phyloP scores from a whole-genome alignment of 1,284 basidiomycete species.

The Rugosomyces carneus region DNA sequence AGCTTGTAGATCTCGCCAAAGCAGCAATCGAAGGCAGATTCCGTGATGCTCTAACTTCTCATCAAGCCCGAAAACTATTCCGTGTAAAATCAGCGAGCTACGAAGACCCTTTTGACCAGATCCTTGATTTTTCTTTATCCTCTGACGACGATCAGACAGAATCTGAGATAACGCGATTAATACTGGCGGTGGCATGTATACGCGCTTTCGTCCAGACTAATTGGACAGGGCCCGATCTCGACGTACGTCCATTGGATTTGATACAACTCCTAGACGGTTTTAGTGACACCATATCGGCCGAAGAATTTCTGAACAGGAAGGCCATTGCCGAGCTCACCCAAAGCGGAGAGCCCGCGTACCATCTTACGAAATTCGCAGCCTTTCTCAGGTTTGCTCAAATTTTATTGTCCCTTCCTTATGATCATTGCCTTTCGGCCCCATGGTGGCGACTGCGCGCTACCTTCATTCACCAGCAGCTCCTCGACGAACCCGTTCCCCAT shows the following conservation, averaged over 20 bases:
- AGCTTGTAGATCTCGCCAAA: slow-evolving; percentile 31
- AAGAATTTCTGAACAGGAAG: slow-evolving; percentile 55
- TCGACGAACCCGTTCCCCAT: slow-evolving; percentile 80
- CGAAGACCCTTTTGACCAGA: slow-evolving; percentile 28
- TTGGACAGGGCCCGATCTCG: slow-evolving; percentile 92
- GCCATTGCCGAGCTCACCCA: slow-evolving; percentile 77
- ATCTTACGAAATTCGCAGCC: slow-evolving; percentile 68
- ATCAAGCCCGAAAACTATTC: slow-evolving; percentile 42
- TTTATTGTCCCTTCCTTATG: slow-evolving; percentile 52
- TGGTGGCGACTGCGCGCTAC: slow-evolving; percentile 84
- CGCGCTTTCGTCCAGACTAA: slow-evolving; percentile 92
- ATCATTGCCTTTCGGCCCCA: slow-evolving; percentile 38
- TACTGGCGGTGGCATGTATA: slow-evolving; percentile 73
- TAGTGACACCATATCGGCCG: slow-evolving; percentile 29
- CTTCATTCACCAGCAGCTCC: slow-evolving; percentile 74
- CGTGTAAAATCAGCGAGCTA: slow-evolving; percentile 23
- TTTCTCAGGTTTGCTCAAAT: slow-evolving; percentile 77
- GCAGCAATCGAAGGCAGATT: slow-evolving; percentile 42
- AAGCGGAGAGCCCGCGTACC: slow-evolving; percentile 94
- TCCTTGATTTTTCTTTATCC: slow-evolving; percentile 21
- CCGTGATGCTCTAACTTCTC: slow-evolving; percentile 45
- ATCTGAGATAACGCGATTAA: slow-evolving; percentile 53
- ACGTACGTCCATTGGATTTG: slow-evolving; percentile 51
- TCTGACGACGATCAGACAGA: slow-evolving; percentile 22
- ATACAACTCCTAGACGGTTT: slow-evolving; percentile 32